Evolutionary conservation across 208 protist genomes (phyloP).

Genomic region (Crithidia bombi): DNA sequence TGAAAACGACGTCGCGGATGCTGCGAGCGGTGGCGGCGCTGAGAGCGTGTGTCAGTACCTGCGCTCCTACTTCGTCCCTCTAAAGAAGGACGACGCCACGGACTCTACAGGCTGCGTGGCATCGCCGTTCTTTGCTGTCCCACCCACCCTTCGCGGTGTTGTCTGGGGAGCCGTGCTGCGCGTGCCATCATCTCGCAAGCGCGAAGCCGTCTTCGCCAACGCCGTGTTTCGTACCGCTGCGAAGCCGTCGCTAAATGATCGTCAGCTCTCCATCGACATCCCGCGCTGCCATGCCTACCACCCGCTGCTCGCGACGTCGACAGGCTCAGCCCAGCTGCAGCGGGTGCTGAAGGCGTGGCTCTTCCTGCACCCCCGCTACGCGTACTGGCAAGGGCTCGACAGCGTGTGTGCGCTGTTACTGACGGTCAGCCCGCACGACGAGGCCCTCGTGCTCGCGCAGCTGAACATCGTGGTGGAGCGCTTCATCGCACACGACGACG

Average conservation of each 20-base stretch:
- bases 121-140: slow-evolving; percentile 50
- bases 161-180: slow-evolving; percentile 90
- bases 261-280: slow-evolving; percentile 94
- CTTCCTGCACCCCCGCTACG: slow-evolving; percentile 31
- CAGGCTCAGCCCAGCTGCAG: slow-evolving; percentile 74
- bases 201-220: slow-evolving; percentile 32
- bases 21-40: background rate
- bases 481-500: slow-evolving; percentile 80
- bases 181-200: slow-evolving; percentile 45
- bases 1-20: background rate
- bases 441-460: slow-evolving; percentile 82
- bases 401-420: slow-evolving; percentile 92
- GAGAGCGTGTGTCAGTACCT: slow-evolving; percentile 38
- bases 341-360: slow-evolving; percentile 89
- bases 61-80: background rate
- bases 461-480: slow-evolving; percentile 79
- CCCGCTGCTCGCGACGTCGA: slow-evolving; percentile 70
- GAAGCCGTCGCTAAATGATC: slow-evolving; percentile 48
- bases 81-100: background rate
- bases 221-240: slow-evolving; percentile 26
- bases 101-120: background rate
- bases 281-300: slow-evolving; percentile 96
- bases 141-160: slow-evolving; percentile 79
- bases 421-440: slow-evolving; percentile 55
- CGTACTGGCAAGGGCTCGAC: slow-evolving; percentile 96